phyloP scores from a whole-genome alignment of 495 filamentous ascomycete species.

The Hypomontagnella submonticulosa region DNA sequence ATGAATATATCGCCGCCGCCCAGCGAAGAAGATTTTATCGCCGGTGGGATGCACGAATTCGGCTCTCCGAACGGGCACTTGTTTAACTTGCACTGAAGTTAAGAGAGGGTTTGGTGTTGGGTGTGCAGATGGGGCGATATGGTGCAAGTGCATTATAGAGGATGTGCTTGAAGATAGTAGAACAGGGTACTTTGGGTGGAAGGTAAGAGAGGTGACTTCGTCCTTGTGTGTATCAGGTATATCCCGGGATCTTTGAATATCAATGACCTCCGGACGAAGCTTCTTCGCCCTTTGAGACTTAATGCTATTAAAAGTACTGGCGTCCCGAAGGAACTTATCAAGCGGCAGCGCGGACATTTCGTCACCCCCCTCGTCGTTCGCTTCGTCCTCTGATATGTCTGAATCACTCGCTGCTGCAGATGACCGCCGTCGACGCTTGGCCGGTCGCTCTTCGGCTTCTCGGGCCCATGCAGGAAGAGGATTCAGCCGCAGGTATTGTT shows the following conservation, averaged over 20 bases:
- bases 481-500: conserved; percentile 83
- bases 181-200: conserved; percentile 89
- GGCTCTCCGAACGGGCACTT: conserved; percentile 82
- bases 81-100: conserved; percentile 86
- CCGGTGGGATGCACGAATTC: conserved; percentile 73
- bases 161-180: conserved; percentile 88
- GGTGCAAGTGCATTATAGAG: conserved; percentile 86
- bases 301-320: conserved; percentile 62
- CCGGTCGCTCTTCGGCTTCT: conserved; percentile 51
- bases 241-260: conserved; percentile 74
- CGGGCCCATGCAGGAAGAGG: conserved; percentile 83
- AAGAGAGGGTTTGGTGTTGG: conserved; percentile 85
- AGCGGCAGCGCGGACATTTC: conserved; percentile 76
- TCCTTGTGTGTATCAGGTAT: conserved; percentile 69
- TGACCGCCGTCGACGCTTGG: conserved; percentile 67
- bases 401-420: conserved; percentile 56
- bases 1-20: conserved; percentile 91
- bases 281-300: conserved; percentile 65
- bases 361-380: conserved; percentile 70
- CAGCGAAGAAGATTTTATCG: conserved; percentile 82
- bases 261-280: conserved; percentile 84
- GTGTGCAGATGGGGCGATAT: conserved; percentile 77
- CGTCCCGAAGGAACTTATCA: conserved; percentile 79
- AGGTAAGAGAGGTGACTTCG: conserved; percentile 81
- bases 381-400: conserved; percentile 62